Evolutionary conservation across 805 yeast species (phyloP).

Genomic region (Candida caryicola): DNA sequence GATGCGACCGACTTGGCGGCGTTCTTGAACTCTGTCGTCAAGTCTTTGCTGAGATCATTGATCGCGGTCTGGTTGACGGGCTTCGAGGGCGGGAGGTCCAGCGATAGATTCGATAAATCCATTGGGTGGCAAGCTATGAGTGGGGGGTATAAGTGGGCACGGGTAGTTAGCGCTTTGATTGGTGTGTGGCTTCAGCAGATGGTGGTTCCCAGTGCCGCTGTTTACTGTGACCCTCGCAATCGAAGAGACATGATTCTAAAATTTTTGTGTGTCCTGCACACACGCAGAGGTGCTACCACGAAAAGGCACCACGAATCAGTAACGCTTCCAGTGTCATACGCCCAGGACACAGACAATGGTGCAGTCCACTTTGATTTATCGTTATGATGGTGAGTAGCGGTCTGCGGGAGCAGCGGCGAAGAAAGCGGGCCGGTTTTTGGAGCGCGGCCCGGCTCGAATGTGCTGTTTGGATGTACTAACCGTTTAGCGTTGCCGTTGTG

Average conservation of each 20-base stretch:
- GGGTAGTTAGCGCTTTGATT: no score
- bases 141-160: no score
- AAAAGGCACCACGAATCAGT: no score
- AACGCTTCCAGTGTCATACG: no score
- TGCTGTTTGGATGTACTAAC: conserved; percentile 11
- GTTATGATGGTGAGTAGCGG: conserved; percentile 55
- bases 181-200: background rate
- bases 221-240: no score
- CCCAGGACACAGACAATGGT: no score
- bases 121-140: conserved; percentile 22
- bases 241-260: no score
- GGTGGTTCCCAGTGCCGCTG: no score
- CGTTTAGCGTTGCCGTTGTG: conserved; percentile 75
- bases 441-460: background rate
- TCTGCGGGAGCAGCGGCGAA: no score
- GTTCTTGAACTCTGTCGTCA: conserved; percentile 60
- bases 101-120: conserved; percentile 64
- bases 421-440: no score
- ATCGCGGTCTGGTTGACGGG: conserved; percentile 49
- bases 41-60: conserved; percentile 47
- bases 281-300: no score
- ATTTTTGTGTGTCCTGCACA: no score
- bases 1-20: conserved; percentile 72
- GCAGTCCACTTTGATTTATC: conserved; percentile 61
- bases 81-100: conserved; percentile 51